Evolutionary conservation across 352 stramenopile genomes (phyloP).

Genomic region (Aphanomyces astaci): DNA sequence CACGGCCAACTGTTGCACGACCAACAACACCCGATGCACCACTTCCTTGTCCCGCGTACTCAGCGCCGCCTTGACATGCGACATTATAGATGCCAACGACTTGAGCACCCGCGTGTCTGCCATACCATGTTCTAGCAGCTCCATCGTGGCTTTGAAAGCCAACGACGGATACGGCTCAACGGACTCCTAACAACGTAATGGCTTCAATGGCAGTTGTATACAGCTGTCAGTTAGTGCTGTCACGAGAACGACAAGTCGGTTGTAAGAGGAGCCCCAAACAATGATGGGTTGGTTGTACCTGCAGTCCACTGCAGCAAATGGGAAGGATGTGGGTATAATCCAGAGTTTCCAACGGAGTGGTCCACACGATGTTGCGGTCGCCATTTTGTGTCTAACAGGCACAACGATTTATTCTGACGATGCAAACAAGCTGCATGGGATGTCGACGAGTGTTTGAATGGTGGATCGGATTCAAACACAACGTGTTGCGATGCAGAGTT

Average conservation of each 20-base stretch:
- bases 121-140: slow-evolving; percentile 44
- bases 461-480: too few relatives aligned
- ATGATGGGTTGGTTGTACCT: slow-evolving; percentile 5
- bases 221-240: too few relatives aligned
- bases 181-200: too few relatives aligned
- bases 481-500: too few relatives aligned
- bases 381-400: slow-evolving; percentile 31
- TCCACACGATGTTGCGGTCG: slow-evolving; percentile 50
- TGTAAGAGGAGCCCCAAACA: too few relatives aligned
- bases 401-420: too few relatives aligned
- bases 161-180: slow-evolving; percentile 66
- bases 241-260: too few relatives aligned
- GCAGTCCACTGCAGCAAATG: slow-evolving; percentile 63
- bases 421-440: too few relatives aligned
- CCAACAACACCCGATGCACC: slow-evolving; percentile 53
- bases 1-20: slow-evolving; percentile 66
- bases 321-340: slow-evolving; percentile 61
- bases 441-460: too few relatives aligned
- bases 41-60: slow-evolving; percentile 54
- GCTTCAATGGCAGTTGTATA: too few relatives aligned
- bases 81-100: slow-evolving; percentile 47
- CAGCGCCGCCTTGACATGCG: slow-evolving; percentile 55
- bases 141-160: slow-evolving; percentile 59
- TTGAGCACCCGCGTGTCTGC: slow-evolving; percentile 42
- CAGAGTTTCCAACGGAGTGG: slow-evolving; percentile 42